Conservation (phyloP, 257 asterid genomes). For the Plantago elongata region DNA sequence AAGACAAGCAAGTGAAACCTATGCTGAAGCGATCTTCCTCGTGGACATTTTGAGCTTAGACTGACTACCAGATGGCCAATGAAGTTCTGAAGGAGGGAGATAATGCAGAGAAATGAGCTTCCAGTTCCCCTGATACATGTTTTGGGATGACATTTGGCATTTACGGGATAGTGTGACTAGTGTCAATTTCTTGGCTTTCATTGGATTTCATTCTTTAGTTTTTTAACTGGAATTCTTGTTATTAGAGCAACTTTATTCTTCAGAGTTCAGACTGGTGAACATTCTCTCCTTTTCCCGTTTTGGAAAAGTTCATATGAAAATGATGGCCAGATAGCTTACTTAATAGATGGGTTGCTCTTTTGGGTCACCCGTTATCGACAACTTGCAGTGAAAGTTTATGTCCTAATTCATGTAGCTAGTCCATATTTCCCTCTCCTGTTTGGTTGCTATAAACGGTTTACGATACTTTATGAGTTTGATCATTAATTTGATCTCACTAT, state of each 20-base stretch:
- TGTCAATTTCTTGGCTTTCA: not conserved
- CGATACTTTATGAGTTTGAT: no score
- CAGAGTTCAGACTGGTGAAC: not conserved
- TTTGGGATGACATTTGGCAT: not conserved
- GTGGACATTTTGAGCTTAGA: constrained; percentile 30
- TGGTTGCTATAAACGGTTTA: no score
- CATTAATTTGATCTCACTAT: no score
- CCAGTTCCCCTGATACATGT: not conserved
- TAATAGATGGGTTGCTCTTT: no score
- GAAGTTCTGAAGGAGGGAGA: not conserved
- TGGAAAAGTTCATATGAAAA: constrained; percentile 2
- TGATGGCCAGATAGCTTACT: no score
- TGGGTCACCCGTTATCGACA: no score
- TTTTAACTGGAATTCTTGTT: not conserved
- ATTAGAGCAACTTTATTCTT: not conserved
- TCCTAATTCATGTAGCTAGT: no score
- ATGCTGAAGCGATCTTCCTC: constrained; percentile 52
- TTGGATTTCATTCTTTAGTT: not conserved
- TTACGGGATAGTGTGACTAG: not conserved
- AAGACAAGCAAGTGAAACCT: constrained; percentile 52
- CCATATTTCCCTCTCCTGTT: no score
- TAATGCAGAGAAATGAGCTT: not conserved
- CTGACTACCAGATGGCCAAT: not conserved
- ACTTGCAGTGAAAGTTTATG: no score
- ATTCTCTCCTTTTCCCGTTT: not conserved